Evolutionary conservation across 23 red algal species (phyloP).

Genomic region (Gracilaria vermiculophylla): DNA sequence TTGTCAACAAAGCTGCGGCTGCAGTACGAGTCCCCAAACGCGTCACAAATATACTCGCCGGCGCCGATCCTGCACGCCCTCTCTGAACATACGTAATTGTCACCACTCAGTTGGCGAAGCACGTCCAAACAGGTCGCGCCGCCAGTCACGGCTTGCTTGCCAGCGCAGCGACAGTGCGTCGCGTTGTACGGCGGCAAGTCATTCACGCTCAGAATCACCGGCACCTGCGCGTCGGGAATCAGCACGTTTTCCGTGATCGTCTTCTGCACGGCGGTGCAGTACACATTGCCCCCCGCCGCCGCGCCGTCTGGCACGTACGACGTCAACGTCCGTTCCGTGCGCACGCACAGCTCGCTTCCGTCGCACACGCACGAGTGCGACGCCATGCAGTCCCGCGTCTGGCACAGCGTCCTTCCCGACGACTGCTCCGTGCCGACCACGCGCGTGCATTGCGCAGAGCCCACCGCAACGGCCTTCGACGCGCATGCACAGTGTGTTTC

Average conservation of each 20-base stretch:
- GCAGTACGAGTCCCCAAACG: conserved; percentile 40
- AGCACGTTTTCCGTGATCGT: conserved; percentile 26
- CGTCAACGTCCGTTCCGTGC: conserved; percentile 4
- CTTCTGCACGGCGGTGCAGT: conserved; percentile 5
- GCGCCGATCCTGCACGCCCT: conserved; percentile 3
- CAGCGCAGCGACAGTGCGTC: conserved; percentile 40
- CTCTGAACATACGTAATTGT: not conserved
- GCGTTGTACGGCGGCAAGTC: conserved; percentile 37
- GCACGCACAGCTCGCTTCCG: not conserved
- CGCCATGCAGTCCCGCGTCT: conserved; percentile 34
- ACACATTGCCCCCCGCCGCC: conserved; percentile 5
- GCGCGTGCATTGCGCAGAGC: conserved; percentile 14
- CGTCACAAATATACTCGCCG: conserved; percentile 36
- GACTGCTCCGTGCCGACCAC: conserved; percentile 35
- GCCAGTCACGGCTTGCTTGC: not conserved
- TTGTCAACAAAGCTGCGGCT: not conserved
- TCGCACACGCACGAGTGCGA: conserved; percentile 35
- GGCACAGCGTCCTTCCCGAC: conserved; percentile 18
- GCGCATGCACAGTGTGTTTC: conserved; percentile 46
- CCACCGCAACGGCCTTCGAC: not conserved
- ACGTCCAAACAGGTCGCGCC: conserved; percentile 24
- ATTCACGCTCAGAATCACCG: conserved; percentile 1
- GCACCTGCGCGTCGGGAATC: not conserved
- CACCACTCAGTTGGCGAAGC: not conserved
- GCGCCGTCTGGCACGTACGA: conserved; percentile 17